phyloP scores from a whole-genome alignment of 1,284 basidiomycete species.

The Mycena sp. region DNA sequence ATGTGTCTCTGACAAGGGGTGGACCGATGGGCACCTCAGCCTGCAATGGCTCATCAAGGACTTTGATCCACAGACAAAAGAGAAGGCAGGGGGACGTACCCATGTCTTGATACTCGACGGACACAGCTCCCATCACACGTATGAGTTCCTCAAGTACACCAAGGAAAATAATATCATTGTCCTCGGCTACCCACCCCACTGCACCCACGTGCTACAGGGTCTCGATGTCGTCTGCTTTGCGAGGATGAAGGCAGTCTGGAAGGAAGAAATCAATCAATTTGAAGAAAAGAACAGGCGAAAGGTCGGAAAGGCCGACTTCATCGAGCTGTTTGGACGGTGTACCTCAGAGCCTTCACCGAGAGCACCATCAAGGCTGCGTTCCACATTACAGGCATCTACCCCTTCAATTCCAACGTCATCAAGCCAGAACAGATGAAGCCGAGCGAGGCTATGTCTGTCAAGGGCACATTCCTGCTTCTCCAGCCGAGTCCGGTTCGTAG shows the following conservation, averaged over 20 bases:
- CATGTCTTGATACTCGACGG: slow-evolving; percentile 48
- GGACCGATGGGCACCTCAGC: slow-evolving; percentile 42
- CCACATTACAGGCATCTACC: slow-evolving; percentile 41
- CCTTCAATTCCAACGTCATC: slow-evolving; percentile 40
- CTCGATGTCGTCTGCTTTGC: slow-evolving; percentile 33
- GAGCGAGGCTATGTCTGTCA: slow-evolving; percentile 32
- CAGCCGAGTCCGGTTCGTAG: slow-evolving; percentile 35
- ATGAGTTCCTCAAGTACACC: slow-evolving; percentile 44
- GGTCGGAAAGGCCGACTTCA: slow-evolving; percentile 41
- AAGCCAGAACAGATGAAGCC: slow-evolving; percentile 37
- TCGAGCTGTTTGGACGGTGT: slow-evolving; percentile 37
- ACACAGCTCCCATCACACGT: slow-evolving; percentile 50
- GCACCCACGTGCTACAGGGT: slow-evolving; percentile 32
- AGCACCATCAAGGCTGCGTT: slow-evolving; percentile 40
- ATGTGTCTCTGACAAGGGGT: slow-evolving; percentile 36
- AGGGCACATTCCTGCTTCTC: slow-evolving; percentile 36
- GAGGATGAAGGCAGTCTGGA: slow-evolving; percentile 29
- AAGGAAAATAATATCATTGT: slow-evolving; percentile 43
- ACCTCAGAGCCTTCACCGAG: slow-evolving; percentile 32
- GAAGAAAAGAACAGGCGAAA: slow-evolving; percentile 16
- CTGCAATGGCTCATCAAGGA: slow-evolving; percentile 41
- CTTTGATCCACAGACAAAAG: slow-evolving; percentile 45
- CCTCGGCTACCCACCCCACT: slow-evolving; percentile 42
- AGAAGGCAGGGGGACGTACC: slow-evolving; percentile 41
- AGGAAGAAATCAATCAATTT: slow-evolving; percentile 24